Percentiles rank a stretch among this genome's conserved stretches.
Conservation (phyloP, 2,329 filamentous ascomycete species). For the Colletotrichum sp. region DNA sequence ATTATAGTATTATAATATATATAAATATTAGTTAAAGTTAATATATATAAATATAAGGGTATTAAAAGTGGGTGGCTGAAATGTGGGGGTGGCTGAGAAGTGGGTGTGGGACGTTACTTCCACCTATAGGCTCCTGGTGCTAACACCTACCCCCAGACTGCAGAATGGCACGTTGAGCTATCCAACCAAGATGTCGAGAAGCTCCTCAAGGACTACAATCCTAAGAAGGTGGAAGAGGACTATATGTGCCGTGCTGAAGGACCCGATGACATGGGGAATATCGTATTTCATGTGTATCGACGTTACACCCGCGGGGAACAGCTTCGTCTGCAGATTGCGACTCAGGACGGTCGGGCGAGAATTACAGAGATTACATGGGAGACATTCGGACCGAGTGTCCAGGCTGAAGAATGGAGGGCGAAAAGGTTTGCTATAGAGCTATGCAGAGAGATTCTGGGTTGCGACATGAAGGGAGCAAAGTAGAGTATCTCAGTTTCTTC, state of each 20-base stretch:
- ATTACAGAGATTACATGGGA: not conserved
- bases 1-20: too few relatives aligned
- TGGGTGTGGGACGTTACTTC: too few relatives aligned
- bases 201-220: not conserved
- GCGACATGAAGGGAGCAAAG: not conserved
- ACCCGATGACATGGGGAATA: not conserved
- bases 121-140: not conserved
- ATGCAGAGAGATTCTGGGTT: not conserved
- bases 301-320: not conserved
- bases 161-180: not conserved
- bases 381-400: not conserved
- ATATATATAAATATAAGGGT: too few relatives aligned
- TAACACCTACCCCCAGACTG: not conserved
- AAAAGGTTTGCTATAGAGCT: not conserved
- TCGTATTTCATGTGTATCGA: not conserved
- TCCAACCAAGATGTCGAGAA: not conserved
- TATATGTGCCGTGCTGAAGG: not conserved
- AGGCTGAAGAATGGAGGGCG: not conserved
- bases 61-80: too few relatives aligned
- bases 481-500: not conserved
- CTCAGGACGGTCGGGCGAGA: not conserved
- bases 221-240: not conserved
- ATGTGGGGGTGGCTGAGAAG: too few relatives aligned
- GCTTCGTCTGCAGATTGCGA: not conserved
- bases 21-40: too few relatives aligned